These are phyloP conservation scores for Daldinia childiae DNA, from an alignment of 495 filamentous ascomycete genomes.

Conservation along the genomic window DNA sequence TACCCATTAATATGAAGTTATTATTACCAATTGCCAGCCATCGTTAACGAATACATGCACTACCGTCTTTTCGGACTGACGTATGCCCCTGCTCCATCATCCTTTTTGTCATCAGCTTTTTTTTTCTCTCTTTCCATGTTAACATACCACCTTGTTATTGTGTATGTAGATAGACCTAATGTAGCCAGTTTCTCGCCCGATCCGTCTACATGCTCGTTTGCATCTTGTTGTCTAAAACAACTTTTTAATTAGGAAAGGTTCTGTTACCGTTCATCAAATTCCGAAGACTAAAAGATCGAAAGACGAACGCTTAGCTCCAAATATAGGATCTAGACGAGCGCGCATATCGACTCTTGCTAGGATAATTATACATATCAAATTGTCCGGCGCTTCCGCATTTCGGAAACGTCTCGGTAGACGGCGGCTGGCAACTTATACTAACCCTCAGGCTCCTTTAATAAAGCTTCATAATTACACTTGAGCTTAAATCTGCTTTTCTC, in stretches of 20 bases:
- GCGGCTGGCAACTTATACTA: slow-evolving; percentile 10
- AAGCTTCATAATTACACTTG: background rate
- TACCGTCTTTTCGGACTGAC: slow-evolving; percentile 29
- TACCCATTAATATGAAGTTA: slow-evolving; percentile 38
- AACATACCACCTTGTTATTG: slow-evolving; percentile 16
- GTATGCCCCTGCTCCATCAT: slow-evolving; percentile 38
- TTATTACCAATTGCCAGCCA: slow-evolving; percentile 32
- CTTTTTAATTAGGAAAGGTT: background rate
- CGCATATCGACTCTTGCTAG: slow-evolving; percentile 7
- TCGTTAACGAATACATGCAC: background rate
- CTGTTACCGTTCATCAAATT: background rate
- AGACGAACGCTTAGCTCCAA: slow-evolving; percentile 18
- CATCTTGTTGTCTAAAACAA: background rate
- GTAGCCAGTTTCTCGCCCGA: background rate
- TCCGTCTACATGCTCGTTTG: slow-evolving; percentile 1
- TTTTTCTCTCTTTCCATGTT: slow-evolving; percentile 2
- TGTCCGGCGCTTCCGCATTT: slow-evolving; percentile 38
- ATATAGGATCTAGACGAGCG: slow-evolving; percentile 3
- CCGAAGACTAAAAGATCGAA: slow-evolving; percentile 1
- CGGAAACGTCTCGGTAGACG: slow-evolving; percentile 9
- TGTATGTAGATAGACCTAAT: slow-evolving; percentile 14
- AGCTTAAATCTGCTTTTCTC: background rate
- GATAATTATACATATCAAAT: slow-evolving; percentile 30
- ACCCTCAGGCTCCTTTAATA: background rate
- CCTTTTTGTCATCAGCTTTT: slow-evolving; percentile 27